Conservation (phyloP, 495 filamentous ascomycete genomes). For the Annulohypoxylon maeteangense region DNA sequence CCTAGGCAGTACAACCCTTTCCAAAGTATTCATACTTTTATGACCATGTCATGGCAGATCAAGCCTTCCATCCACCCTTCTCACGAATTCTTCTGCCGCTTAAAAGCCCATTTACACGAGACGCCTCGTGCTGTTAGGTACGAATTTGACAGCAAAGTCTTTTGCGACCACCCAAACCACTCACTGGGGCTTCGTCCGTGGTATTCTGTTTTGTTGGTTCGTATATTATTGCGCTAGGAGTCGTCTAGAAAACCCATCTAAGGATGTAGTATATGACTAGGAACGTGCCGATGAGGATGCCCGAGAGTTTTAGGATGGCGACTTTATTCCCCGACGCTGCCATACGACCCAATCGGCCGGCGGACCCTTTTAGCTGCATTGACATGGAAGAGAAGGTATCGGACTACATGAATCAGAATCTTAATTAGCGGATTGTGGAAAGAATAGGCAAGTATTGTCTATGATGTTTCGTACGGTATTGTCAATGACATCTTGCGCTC, state of each 20-base stretch:
- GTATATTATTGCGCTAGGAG: not conserved
- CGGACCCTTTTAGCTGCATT: slow-evolving; percentile 81
- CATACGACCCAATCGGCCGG: slow-evolving; percentile 88
- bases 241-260: slow-evolving; percentile 70
- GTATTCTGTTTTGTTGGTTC: not conserved
- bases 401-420: slow-evolving; percentile 44
- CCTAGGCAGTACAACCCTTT: not conserved
- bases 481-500: slow-evolving; percentile 86
- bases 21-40: not conserved
- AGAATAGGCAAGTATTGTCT: not conserved
- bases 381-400: slow-evolving; percentile 70
- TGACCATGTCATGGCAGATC: not conserved
- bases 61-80: not conserved
- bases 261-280: slow-evolving; percentile 78
- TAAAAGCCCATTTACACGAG: not conserved
- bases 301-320: slow-evolving; percentile 87
- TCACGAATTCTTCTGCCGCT: not conserved
- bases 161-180: not conserved
- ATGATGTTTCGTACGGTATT: slow-evolving; percentile 70
- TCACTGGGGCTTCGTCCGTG: not conserved
- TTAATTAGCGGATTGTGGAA: slow-evolving; percentile 3
- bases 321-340: slow-evolving; percentile 90
- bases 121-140: not conserved
- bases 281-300: slow-evolving; percentile 79
- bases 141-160: not conserved